Conservation (phyloP, 2,329 filamentous ascomycete genomes). For the Phoma sp. region DNA sequence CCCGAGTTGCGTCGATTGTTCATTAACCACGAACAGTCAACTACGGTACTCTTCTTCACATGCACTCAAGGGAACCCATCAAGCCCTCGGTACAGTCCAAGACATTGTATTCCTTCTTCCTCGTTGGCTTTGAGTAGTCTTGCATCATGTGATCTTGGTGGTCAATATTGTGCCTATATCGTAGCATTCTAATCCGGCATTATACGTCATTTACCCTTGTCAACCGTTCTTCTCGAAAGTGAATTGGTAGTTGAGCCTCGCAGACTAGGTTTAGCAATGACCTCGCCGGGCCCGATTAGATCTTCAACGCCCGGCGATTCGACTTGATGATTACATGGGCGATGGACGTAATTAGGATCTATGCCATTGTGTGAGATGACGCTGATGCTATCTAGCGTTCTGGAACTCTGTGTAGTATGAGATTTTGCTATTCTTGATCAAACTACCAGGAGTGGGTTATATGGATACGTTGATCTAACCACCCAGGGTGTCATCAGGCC, state of each 20-base stretch:
- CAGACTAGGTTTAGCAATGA: constrained; percentile 25
- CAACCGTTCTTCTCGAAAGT: background rate
- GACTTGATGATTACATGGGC: constrained; percentile 1
- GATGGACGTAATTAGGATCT: background rate
- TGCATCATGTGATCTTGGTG: background rate
- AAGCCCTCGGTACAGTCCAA: background rate
- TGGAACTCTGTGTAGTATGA: constrained; percentile 33
- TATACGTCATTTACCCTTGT: background rate
- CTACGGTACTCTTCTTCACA: background rate
- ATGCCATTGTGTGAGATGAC: background rate
- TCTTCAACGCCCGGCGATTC: constrained; percentile 20
- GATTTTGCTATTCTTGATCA: constrained; percentile 14
- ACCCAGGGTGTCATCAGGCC: constrained; percentile 5
- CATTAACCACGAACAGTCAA: background rate
- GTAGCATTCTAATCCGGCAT: too few relatives aligned
- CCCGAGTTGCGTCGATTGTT: background rate
- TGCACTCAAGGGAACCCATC: background rate
- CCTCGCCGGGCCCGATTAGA: constrained; percentile 21
- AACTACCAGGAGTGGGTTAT: constrained; percentile 16
- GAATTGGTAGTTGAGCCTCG: too few relatives aligned
- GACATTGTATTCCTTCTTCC: background rate
- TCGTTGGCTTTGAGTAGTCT: background rate
- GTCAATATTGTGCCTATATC: too few relatives aligned
- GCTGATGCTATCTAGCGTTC: constrained; percentile 17
- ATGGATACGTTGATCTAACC: constrained; percentile 14